These are phyloP conservation scores for Coemansia sp. DNA, from an alignment of 192 early-diverging fungal genomes.

Conservation along the genomic window DNA sequence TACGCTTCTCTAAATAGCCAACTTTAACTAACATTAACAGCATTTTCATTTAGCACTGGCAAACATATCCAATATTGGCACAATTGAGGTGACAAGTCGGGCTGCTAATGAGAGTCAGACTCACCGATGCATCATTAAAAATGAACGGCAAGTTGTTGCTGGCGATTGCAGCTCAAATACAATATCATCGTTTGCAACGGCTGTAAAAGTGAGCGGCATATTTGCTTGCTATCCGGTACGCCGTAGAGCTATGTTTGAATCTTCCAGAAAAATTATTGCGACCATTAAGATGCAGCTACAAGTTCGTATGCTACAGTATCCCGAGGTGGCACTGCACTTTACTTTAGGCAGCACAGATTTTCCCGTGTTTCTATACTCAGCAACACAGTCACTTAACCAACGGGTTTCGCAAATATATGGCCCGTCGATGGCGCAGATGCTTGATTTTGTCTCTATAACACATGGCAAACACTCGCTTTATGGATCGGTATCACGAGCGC, in stretches of 20 bases:
- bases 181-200: constrained; percentile 13
- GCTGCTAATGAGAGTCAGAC: neutral
- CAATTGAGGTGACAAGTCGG: constrained; percentile 26
- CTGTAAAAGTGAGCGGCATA: constrained; percentile 28
- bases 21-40: neutral
- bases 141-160: constrained; percentile 17
- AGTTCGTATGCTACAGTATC: constrained; percentile 23
- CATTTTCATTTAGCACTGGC: constrained; percentile 26
- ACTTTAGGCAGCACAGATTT: neutral
- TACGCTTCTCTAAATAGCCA: neutral
- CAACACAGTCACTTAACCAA: constrained; percentile 33
- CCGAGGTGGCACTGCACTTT: constrained; percentile 34
- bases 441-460: constrained; percentile 36
- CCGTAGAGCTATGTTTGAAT: constrained; percentile 15
- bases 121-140: constrained; percentile 17
- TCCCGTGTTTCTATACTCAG: constrained; percentile 20
- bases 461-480: constrained; percentile 15
- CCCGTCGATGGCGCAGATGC: constrained; percentile 14
- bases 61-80: constrained; percentile 37
- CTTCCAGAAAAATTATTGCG: constrained; percentile 13
- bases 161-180: neutral
- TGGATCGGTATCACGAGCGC: constrained; percentile 37
- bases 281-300: constrained; percentile 21
- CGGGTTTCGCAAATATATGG: constrained; percentile 39
- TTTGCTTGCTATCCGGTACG: constrained; percentile 36